Conservation (phyloP, 1,284 basidiomycete species). For the Leccinum pachyderme region DNA sequence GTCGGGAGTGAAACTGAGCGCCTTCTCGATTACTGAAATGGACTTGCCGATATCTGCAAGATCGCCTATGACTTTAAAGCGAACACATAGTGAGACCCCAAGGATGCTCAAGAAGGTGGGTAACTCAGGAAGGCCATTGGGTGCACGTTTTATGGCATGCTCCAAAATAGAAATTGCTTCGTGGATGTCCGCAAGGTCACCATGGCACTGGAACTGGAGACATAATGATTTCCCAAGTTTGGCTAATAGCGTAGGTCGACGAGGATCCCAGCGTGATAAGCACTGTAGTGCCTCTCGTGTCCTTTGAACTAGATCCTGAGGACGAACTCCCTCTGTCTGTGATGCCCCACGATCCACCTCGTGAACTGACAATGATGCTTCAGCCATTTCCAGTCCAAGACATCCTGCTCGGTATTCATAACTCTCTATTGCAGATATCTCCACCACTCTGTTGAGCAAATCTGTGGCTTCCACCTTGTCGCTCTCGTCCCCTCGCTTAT, state of each 20-base stretch:
- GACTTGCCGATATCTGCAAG: neutral
- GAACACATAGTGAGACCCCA: neutral
- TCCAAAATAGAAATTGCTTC: neutral
- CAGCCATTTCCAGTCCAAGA: neutral
- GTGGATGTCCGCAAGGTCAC: neutral
- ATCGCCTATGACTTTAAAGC: neutral
- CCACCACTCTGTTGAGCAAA: neutral
- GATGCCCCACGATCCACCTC: neutral
- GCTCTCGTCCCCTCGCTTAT: neutral
- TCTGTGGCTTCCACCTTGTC: neutral
- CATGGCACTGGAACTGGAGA: neutral
- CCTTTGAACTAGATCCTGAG: neutral
- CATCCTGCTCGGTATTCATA: neutral
- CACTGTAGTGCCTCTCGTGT: neutral
- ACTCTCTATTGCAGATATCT: neutral
- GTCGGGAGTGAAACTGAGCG: neutral
- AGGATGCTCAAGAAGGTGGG: neutral
- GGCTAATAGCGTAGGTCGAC: neutral
- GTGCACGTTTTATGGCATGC: neutral
- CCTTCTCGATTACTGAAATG: neutral
- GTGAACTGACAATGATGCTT: neutral
- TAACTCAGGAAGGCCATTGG: neutral
- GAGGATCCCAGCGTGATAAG: neutral
- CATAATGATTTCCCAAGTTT: neutral
- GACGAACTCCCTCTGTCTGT: neutral